Percentiles rank a stretch among this genome's conserved stretches.
Evolutionary conservation across 148 eudicot species (phyloP).

Genomic region (Rhododendron williamsianum): DNA sequence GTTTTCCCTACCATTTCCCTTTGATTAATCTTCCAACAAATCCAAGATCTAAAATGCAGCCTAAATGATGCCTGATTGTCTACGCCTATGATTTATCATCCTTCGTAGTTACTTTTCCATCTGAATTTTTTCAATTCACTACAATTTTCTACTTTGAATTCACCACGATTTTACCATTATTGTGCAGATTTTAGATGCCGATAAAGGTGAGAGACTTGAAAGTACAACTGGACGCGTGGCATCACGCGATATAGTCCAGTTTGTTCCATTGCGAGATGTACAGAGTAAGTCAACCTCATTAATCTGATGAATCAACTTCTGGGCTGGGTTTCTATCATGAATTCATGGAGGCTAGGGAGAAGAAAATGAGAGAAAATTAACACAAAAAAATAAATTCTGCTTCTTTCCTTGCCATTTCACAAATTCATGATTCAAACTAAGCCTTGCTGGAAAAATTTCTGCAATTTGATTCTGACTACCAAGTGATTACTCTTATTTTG

Average conservation of each 20-base stretch:
- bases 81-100: background rate
- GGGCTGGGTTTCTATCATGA: background rate
- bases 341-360: background rate
- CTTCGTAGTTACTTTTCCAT: background rate
- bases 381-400: background rate
- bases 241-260: slow-evolving; percentile 91
- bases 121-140: background rate
- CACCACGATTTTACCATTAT: background rate
- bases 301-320: background rate
- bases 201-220: slow-evolving; percentile 87
- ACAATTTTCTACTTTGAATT: background rate
- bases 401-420: background rate
- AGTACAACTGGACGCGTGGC: slow-evolving; percentile 82
- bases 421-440: background rate
- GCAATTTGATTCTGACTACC: background rate
- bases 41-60: background rate
- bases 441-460: background rate
- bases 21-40: background rate
- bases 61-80: background rate
- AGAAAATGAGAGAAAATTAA: background rate
- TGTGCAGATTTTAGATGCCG: slow-evolving; percentile 78
- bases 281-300: slow-evolving; percentile 47
- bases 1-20: background rate
- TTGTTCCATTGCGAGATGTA: slow-evolving; percentile 87
- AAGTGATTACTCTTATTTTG: background rate